phyloP scores from a whole-genome alignment of 2,329 filamentous ascomycete species.

The Ophiocordyceps camponoti-saundersi region DNA sequence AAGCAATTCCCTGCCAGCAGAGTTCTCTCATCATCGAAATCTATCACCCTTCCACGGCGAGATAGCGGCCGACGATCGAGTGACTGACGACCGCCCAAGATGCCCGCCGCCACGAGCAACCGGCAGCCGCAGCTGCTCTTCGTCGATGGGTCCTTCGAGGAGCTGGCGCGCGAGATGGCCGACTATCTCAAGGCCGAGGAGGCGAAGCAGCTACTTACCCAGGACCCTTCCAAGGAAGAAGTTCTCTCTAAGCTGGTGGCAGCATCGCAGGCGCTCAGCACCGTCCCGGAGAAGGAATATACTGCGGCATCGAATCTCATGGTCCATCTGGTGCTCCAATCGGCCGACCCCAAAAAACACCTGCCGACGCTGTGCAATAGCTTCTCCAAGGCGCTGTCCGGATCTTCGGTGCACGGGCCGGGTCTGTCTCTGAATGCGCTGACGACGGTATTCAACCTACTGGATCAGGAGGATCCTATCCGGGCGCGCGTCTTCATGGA shows the following conservation, averaged over 20 bases:
- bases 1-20: no score
- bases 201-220: slow-evolving; percentile 57
- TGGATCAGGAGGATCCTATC: slow-evolving; percentile 57
- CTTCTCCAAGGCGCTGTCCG: slow-evolving; percentile 71
- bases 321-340: slow-evolving; percentile 80
- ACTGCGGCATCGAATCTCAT: slow-evolving; percentile 93
- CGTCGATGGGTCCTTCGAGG: slow-evolving; percentile 85
- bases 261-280: slow-evolving; percentile 60
- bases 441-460: slow-evolving; percentile 91
- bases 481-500: slow-evolving; percentile 84
- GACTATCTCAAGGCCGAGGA: slow-evolving; percentile 79
- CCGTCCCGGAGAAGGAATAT: slow-evolving; percentile 89
- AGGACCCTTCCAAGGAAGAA: slow-evolving; percentile 57
- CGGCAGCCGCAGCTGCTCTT: slow-evolving; percentile 46
- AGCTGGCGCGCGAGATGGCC: slow-evolving; percentile 87
- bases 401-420: slow-evolving; percentile 70
- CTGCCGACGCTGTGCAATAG: slow-evolving; percentile 79
- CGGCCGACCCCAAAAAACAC: slow-evolving; percentile 69
- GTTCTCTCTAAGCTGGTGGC: slow-evolving; percentile 78
- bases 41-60: no score
- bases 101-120: slow-evolving; percentile 19
- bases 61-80: neutral
- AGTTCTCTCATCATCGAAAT: no score
- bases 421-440: slow-evolving; percentile 79
- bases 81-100: neutral